phyloP scores from a whole-genome alignment of 345 rosid genomes.

The Nasturtium officinale region DNA sequence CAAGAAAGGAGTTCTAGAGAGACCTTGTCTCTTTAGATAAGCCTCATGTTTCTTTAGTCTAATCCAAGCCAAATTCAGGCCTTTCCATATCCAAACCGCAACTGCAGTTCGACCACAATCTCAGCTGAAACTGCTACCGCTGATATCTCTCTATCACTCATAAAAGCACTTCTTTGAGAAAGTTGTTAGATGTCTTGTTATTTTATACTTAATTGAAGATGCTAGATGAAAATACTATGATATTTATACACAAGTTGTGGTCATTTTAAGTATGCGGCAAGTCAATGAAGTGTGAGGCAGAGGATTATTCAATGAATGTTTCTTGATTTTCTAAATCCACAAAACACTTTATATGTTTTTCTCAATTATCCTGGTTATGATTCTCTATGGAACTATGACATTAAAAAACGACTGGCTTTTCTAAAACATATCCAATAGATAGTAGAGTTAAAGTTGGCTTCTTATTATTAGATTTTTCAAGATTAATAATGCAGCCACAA shows the following conservation, averaged over 20 bases:
- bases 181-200: background rate
- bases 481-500: slow-evolving; percentile 22
- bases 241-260: background rate
- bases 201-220: background rate
- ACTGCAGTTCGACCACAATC: slow-evolving; percentile 19
- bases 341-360: background rate
- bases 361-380: background rate
- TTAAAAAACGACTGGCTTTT: background rate
- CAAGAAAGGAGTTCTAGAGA: slow-evolving; percentile 40
- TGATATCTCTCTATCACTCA: slow-evolving; percentile 30
- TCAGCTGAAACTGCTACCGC: slow-evolving; percentile 24
- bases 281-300: background rate
- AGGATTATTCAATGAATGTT: slow-evolving; percentile 16
- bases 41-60: slow-evolving; percentile 41
- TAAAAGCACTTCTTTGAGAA: slow-evolving; percentile 9
- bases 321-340: slow-evolving; percentile 1
- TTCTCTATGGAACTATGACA: background rate
- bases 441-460: slow-evolving; percentile 33
- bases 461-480: slow-evolving; percentile 29
- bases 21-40: slow-evolving; percentile 37
- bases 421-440: slow-evolving; percentile 15
- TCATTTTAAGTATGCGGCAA: background rate
- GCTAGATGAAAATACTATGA: background rate
- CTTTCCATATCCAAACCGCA: slow-evolving; percentile 33
- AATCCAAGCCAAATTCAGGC: slow-evolving; percentile 34